Conservation (phyloP, 2,329 filamentous ascomycete genomes). For the Monilinia vaccinii-corymbosi region DNA sequence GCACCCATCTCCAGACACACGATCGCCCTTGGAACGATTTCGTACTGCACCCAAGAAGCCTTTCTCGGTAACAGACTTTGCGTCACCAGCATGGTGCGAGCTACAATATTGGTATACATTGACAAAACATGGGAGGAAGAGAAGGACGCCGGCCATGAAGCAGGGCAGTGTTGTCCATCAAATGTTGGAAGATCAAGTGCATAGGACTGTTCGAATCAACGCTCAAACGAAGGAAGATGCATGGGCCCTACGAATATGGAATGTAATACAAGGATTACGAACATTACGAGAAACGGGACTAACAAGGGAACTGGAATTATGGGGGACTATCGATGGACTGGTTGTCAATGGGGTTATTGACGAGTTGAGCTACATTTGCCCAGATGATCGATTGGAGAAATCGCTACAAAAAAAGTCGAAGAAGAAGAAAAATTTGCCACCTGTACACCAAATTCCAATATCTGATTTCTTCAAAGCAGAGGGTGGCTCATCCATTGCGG, state of each 20-base stretch:
- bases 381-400: slow-evolving; percentile 58
- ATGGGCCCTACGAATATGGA: slow-evolving; percentile 81
- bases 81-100: slow-evolving; percentile 91
- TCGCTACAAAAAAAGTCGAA: slow-evolving; percentile 23
- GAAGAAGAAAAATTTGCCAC: slow-evolving; percentile 27
- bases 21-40: slow-evolving; percentile 67
- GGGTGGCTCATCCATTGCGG: slow-evolving; percentile 13
- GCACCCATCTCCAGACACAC: slow-evolving; percentile 32
- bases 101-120: slow-evolving; percentile 87
- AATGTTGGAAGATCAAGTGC: slow-evolving; percentile 75
- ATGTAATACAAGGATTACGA: slow-evolving; percentile 76
- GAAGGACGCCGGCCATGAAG: slow-evolving; percentile 73
- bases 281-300: slow-evolving; percentile 61
- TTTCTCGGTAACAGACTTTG: slow-evolving; percentile 78
- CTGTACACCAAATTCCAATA: slow-evolving; percentile 26
- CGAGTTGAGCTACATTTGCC: slow-evolving; percentile 68
- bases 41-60: slow-evolving; percentile 68
- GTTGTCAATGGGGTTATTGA: slow-evolving; percentile 88
- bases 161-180: slow-evolving; percentile 73
- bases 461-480: slow-evolving; percentile 23
- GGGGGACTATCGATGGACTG: slow-evolving; percentile 74
- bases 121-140: slow-evolving; percentile 66
- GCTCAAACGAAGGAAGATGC: slow-evolving; percentile 68
- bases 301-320: slow-evolving; percentile 72
- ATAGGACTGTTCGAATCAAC: slow-evolving; percentile 65